These are phyloP conservation scores for Syzygium aqueum DNA, from an alignment of 345 rosid genomes.

Conservation along the genomic window DNA sequence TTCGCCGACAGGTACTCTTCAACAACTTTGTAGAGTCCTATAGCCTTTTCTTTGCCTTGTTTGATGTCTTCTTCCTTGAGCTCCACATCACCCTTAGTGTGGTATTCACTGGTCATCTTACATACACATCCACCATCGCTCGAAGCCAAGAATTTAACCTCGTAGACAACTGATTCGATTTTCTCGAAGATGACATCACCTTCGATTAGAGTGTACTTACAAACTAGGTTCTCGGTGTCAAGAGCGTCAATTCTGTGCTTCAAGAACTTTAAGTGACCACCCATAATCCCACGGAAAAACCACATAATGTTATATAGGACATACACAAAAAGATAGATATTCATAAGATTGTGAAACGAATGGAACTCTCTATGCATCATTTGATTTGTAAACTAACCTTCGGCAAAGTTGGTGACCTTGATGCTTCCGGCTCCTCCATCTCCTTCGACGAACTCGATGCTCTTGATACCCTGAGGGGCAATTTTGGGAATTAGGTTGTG, in stretches of 20 bases:
- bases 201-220: constrained; percentile 16
- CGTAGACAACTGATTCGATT: constrained; percentile 9
- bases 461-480: not conserved
- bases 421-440: constrained; percentile 2
- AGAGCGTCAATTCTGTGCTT: constrained; percentile 22
- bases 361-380: no score
- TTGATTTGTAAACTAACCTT: not conserved
- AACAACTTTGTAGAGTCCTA: constrained; percentile 9
- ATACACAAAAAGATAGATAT: no score
- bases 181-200: constrained; percentile 14
- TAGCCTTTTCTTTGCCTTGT: not conserved
- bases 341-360: no score
- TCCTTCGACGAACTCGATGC: not conserved
- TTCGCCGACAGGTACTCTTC: constrained; percentile 18
- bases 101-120: constrained; percentile 15
- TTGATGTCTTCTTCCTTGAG: constrained; percentile 15
- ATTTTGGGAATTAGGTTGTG: not conserved
- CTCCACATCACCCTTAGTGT: constrained; percentile 1
- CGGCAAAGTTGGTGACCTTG: not conserved
- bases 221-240: constrained; percentile 7
- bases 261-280: not conserved
- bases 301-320: no score
- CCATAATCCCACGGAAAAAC: not conserved
- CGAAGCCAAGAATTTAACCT: constrained; percentile 11
- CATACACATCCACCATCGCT: constrained; percentile 11